Evolutionary conservation across 2,329 filamentous ascomycete species (phyloP), one percentile per base, ranked within the genome.

Genomic region (Celoporthe dispersa): DNA sequence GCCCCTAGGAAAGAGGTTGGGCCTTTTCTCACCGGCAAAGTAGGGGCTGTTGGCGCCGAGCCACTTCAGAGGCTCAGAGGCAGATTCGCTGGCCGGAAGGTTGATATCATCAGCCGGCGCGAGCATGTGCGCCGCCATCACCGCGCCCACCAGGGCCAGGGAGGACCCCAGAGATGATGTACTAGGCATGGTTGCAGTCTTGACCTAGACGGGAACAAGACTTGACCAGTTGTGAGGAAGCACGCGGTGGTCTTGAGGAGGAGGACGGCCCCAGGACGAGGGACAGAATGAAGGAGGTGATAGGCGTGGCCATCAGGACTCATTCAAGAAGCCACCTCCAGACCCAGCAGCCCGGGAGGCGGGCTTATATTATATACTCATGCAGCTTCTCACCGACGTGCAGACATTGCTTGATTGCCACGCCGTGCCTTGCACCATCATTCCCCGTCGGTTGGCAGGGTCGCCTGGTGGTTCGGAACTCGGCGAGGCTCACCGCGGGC

Each of bases 21-120:
- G 37, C 6, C 37, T 39, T 7, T 48, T 69, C 79, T 67, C 76
- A 85, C 85, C 85, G 39, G 84, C 80, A 72, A 82, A 83, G 78
- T 83, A 88, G 2, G 86, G 86, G 25, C 85, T 82, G 72, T 88
- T 88, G 37, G 82, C 86, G 28, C 86, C 86, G 19, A 86, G 73
- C 77, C 83, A 84, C 37, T 71, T 57, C n/a, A 74, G 67, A 51
- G 73, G 71, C 63, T 69, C 66, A 12, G 70, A 67, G 7, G 73
- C 71, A 37, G 73, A 70, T 51, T 69, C 70, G 68, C 71, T 74
- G 28, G 73, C 64, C 8, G 73, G 71, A 3, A 72, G 70, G 53
- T 74, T 72, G 60, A 74, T 74, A 60, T 72, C 70, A 59, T 73
- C 70, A 28, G 44, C 41, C n/a, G 73, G 73, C 22, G 71, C 71